Conservation (phyloP, 176 grass and related monocot species). For the Saccharum spontaneum region DNA sequence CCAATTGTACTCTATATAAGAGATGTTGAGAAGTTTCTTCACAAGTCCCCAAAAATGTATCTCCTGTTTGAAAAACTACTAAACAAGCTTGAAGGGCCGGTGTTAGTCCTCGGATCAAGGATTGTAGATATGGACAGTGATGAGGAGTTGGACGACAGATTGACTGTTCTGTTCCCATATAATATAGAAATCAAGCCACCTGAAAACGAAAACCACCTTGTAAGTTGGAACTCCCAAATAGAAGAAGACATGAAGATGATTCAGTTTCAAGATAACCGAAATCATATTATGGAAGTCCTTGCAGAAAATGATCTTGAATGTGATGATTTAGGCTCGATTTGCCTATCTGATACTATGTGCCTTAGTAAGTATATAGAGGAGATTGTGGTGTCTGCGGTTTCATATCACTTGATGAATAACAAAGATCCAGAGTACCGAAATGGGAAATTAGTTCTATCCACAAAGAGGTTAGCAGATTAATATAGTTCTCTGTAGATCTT, state of each 20-base stretch:
- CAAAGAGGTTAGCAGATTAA: slow-evolving; percentile 52
- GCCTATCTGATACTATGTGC: slow-evolving; percentile 66
- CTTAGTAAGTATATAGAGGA: slow-evolving; percentile 73
- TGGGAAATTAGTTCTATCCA: slow-evolving; percentile 72
- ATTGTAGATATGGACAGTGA: slow-evolving; percentile 54
- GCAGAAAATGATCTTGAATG: slow-evolving; percentile 81
- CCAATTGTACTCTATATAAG: slow-evolving; percentile 86
- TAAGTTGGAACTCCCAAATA: slow-evolving; percentile 83
- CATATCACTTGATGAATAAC: slow-evolving; percentile 85
- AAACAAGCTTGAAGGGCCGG: slow-evolving; percentile 63
- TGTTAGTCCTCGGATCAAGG: slow-evolving; percentile 74
- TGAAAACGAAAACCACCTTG: slow-evolving; percentile 66
- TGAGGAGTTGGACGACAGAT: slow-evolving; percentile 60
- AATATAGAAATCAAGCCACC: slow-evolving; percentile 79
- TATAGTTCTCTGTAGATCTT: slow-evolving; percentile 11
- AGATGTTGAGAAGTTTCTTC: slow-evolving; percentile 85
- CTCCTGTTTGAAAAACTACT: slow-evolving; percentile 76
- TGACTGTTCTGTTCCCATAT: slow-evolving; percentile 62
- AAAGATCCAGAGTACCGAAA: slow-evolving; percentile 73
- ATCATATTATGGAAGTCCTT: slow-evolving; percentile 79
- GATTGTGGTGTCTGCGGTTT: slow-evolving; percentile 81
- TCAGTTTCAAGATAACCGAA: slow-evolving; percentile 78
- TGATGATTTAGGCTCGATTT: slow-evolving; percentile 76
- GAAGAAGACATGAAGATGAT: slow-evolving; percentile 97
- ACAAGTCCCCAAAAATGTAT: slow-evolving; percentile 86